Base-by-base conservation (phyloP, 2,329 filamentous ascomycete genomes). In the Verticillium dahliae region DNA sequence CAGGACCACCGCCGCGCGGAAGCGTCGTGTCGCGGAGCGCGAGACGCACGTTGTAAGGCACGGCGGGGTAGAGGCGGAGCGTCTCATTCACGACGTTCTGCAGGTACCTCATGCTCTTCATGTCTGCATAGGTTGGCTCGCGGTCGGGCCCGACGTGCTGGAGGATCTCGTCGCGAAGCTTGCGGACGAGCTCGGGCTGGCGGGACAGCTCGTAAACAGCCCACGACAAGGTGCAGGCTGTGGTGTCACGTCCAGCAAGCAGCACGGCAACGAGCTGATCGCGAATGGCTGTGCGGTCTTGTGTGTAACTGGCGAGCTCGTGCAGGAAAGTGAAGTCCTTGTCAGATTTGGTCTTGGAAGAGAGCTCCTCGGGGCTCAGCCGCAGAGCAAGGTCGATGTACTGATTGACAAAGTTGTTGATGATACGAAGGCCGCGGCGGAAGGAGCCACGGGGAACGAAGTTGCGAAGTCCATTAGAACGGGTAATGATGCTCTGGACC, bases 101-200 rank as follows among this genome's bases (percentile, higher is more conserved):
- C 62, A 95, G 84, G 72, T 94, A 97, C 69, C 90, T 89, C 92
- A 97, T 96, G 66, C 82, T 82, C 79, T 96, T 97, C 62, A 97
- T 81, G 70, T 97, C 85, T 13, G 85, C 82, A 73, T 96, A 97
- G 0, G 89, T 92, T 0, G 88, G 88, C 3, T 80, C 76, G 6
- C 81, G 75, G 14, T 85, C 77, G 6, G 82, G 73, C 1, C 92
- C 92, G 4, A 97, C 83, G 0, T 80, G 79, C 1, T 81, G 72
- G 33, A 87, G 73, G 69, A 97, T 92, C 74, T 97, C 92, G 31
- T 78, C 74, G 31, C 92, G 86, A 59, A 97, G 81, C 71, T 86
- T 90, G 59, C 78, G 72, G 3, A 92, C 84, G 2, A 85, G 81
- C 2, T 85, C 77, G 0, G 92, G 91, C 66, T 91, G 82, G 15